A percentile compares a stretch with the other conserved stretches of the same genome.
phyloP scores from a whole-genome alignment of 2,329 filamentous ascomycete genomes.

The Fusarium torreyae region DNA sequence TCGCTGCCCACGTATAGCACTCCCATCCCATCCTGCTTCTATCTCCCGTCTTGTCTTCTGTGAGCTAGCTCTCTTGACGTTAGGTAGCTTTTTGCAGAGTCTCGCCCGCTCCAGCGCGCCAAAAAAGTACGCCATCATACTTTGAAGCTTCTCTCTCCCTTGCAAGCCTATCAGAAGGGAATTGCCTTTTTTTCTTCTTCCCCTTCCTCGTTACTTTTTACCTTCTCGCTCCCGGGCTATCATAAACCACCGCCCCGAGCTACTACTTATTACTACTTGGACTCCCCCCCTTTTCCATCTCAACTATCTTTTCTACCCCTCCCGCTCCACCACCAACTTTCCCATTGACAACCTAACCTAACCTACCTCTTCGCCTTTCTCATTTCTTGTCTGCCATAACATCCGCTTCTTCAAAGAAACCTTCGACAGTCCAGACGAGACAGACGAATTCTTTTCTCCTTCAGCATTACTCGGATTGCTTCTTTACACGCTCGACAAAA shows the following conservation, averaged over 20 bases:
- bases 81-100: conserved; percentile 40
- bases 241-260: conserved; percentile 21
- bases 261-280: conserved; percentile 48
- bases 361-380: conserved; percentile 46
- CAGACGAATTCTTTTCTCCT: conserved; percentile 21
- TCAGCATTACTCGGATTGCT: conserved; percentile 21
- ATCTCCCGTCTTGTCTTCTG: conserved; percentile 31
- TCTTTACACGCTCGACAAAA: conserved; percentile 6
- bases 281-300: conserved; percentile 47
- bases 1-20: conserved; percentile 28
- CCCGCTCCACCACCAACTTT: conserved; percentile 49
- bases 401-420: conserved; percentile 37
- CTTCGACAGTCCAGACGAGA: conserved; percentile 18
- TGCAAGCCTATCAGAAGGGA: conserved; percentile 34
- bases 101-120: conserved; percentile 40
- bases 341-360: conserved; percentile 48
- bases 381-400: conserved; percentile 36
- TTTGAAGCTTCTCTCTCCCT: conserved; percentile 37
- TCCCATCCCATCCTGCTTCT: conserved; percentile 12
- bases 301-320: conserved; percentile 48
- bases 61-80: conserved; percentile 44
- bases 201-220: conserved; percentile 38
- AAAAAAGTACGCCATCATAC: conserved; percentile 41
- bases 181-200: conserved; percentile 43
- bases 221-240: conserved; percentile 27